phyloP scores from a whole-genome alignment of 1,139 yeast species.

The Debaryomycetaceae sp. region DNA sequence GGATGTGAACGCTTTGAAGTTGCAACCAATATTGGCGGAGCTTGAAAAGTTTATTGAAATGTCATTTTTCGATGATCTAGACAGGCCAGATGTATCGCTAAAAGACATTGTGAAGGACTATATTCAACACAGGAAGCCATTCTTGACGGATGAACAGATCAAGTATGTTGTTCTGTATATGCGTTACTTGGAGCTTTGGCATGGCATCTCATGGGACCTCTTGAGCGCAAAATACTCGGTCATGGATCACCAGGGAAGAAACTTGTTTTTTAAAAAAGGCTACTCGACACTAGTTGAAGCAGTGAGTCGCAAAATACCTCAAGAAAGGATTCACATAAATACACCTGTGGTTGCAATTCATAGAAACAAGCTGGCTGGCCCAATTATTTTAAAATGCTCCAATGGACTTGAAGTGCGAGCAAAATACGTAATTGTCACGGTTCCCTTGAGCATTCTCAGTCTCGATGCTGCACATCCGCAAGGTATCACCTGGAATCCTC shows the following conservation, averaged over 20 bases:
- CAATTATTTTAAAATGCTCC: constrained; percentile 18
- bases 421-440: constrained; percentile 63
- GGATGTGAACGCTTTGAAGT: constrained; percentile 24
- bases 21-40: constrained; percentile 49
- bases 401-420: constrained; percentile 23
- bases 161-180: constrained; percentile 47
- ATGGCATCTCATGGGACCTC: constrained; percentile 64
- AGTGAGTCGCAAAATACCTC: constrained; percentile 39
- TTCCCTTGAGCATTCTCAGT: constrained; percentile 68
- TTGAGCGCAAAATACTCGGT: constrained; percentile 67
- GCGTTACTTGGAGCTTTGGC: constrained; percentile 71
- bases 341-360: constrained; percentile 47
- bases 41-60: constrained; percentile 59
- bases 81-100: constrained; percentile 48
- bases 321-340: constrained; percentile 35
- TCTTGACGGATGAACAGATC: constrained; percentile 53
- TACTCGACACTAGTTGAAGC: constrained; percentile 51
- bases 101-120: constrained; percentile 46
- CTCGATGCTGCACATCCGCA: constrained; percentile 33
- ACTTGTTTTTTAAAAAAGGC: constrained; percentile 62
- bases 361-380: constrained; percentile 12
- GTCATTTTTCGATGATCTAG: constrained; percentile 44
- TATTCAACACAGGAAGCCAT: constrained; percentile 39
- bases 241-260: constrained; percentile 71
- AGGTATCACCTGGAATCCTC: constrained; percentile 58